Base-by-base conservation (phyloP, 352 stramenopile genomes). In the Phytophthora citrophthora region DNA sequence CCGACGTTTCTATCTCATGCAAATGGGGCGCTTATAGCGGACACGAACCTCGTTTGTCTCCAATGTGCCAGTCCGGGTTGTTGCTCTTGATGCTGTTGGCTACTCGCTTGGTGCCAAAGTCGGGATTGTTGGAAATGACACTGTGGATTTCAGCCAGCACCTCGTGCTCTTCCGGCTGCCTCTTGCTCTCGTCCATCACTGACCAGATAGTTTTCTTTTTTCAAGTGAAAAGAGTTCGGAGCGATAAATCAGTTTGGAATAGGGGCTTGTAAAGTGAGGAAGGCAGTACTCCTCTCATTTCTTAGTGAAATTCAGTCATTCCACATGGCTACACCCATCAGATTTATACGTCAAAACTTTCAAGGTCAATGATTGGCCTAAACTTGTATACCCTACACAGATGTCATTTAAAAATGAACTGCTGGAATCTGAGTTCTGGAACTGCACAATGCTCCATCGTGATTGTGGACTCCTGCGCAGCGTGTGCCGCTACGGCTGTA, bases 101-200 rank as follows among this genome's bases (percentile, higher is more conserved):
- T 20, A 93, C 77, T 54, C 83, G 82, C 78, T 91, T 91, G 63
- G 78, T 70, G 56, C 84, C 83, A 53, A 91, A 91, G 9, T 90
- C 70, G 9, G 83, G 80, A 64, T 91, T 90, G 58, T 76, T 43
- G 18, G 72, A 68, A 51, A 90, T 72, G 53, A 90, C 70, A 18
- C 59, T 50, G 55, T 82, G 49, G 74, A 93, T 89, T 40, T 74
- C 70, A 5, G 64, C 61, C 24, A 91, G 64, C 57, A 93, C 77
- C 54, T 90, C 77, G 59, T 84, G 72, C 62, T 90, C 81, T 48
- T 85, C 70, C 12, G 81, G 81, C 72, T 86, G 77, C 32, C 69
- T 77, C 71, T 87, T 87, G 67, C 45, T 70, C 60, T 56, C 45
- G 34, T 73, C 72, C 78, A 88, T 90, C 20, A 8, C 66, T 54